Base-by-base conservation (phyloP, 2,329 filamentous ascomycete species). In the Penicillium italicum region DNA sequence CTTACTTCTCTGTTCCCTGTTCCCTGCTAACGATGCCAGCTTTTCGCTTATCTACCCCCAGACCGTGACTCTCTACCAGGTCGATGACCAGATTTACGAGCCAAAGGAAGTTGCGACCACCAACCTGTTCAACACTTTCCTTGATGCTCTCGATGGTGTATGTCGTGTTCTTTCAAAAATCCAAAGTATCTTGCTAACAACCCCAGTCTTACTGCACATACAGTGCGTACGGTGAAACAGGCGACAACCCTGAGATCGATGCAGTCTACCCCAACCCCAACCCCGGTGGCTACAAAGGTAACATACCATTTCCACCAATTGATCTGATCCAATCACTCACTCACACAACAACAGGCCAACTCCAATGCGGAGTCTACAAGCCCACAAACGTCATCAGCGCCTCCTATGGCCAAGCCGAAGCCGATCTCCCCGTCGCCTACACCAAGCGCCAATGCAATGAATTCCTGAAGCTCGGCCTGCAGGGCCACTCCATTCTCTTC, bases 311-410 rank as follows among this genome's bases (percentile, higher is more conserved):
- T 53, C 75, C 68, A 57, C 71, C 70, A 40, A 63, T 64, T 12
- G 71, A 68, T 55, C 10, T 60, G 57, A 16, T 67, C 63, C n/a
- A 50, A 62, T 2, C 66, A 65, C 22, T 2, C 66, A 65, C 22
- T 49, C 3, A 47, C 11, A 22, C 5, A n/a, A n/a, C 5, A n/a
- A n/a, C n/a, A 62, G 62, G 66, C 52, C 53, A 67, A 34, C 69
- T 77, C 12, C 73, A 78, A 59, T 81, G 79, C 55, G 78, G 78
- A 8, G 73, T 79, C 20, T 82, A 78, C 71, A 74, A 78, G 61
- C 79, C 81, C 2, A 81, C 82, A 10, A 82, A 83, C 58, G 82
- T 84, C 7, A 77, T 84, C 57, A 79, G 76, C 36, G 80, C 85
- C 60, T 82, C 79, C 4, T 84, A 85, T 65, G 81, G 81, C 44